phyloP scores from a whole-genome alignment of 106 monocot species.

The Posidonia australis region DNA sequence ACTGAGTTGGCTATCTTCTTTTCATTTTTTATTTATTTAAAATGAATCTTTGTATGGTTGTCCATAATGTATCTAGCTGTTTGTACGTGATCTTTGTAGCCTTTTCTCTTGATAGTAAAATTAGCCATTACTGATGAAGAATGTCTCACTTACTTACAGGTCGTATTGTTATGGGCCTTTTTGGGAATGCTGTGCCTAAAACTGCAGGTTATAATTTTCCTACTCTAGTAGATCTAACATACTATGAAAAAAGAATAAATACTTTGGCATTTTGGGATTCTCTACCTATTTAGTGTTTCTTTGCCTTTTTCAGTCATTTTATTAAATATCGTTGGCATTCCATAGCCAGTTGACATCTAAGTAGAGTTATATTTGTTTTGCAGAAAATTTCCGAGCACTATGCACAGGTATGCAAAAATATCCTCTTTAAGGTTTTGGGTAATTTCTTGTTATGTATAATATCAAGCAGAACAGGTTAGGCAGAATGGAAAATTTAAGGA shows the following conservation, averaged over 20 bases:
- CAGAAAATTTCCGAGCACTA: conserved; percentile 97
- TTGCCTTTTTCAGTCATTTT: neutral
- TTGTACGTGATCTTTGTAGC: neutral
- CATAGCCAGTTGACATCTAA: neutral
- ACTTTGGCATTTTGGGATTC: neutral
- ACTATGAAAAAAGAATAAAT: neutral
- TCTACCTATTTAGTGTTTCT: neutral
- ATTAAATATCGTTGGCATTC: neutral
- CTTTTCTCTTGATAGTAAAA: neutral
- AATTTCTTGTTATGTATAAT: neutral
- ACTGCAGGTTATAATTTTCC: conserved; percentile 57
- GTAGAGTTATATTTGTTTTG: neutral
- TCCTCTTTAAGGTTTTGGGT: neutral
- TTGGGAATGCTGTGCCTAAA: conserved; percentile 90
- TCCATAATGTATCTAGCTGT: too few relatives aligned
- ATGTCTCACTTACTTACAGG: conserved; percentile 35
- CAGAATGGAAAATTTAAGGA: neutral
- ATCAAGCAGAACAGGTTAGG: neutral
- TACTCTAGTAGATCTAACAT: neutral
- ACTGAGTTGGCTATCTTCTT: too few relatives aligned
- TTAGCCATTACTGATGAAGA: too few relatives aligned
- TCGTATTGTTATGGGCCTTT: conserved; percentile 76
- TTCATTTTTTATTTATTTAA: too few relatives aligned
- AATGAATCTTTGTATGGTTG: too few relatives aligned
- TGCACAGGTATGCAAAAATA: conserved; percentile 71